Evolutionary conservation across 129 eudicot genomes (phyloP), one percentile per base, ranked within the genome.

Genomic region (Pulicaria dysenterica): DNA sequence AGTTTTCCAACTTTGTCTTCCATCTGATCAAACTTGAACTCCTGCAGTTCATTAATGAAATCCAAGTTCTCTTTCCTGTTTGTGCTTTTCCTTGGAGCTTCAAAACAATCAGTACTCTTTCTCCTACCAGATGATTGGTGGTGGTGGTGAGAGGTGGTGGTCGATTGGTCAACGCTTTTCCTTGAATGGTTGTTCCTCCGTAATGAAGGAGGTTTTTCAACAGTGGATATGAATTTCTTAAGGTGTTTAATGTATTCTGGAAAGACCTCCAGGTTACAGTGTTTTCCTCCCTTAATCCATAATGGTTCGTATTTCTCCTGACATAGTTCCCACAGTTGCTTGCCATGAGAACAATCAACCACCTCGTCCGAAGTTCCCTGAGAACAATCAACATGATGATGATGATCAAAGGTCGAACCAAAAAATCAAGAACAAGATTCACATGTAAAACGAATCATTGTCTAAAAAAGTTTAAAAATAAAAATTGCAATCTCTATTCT

Each of bases 321-420:
- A 74, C 95, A 82, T n/a, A 88, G 78, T 62, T 86, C 88, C 85
- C 86, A 91, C 13, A 91, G 89, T 77, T 84, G 91, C 75, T 80
- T 85, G 34, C 95, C 95, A 9, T 91, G 97, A 43, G 97, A 91
- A 68, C 79, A 84, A 56, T 91, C 88, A 11, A 91, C 97, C 42
- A 91, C 97, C 74, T 88, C 97, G 80, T 91, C 97, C 2, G 88
- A 72, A 72, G 91, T 91, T 57, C 97, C 97, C 97, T 91, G 83
- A 72, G 13, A 37, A 6, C 15, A 43, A 58, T 72, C 4, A 10
- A 57, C 31, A 39, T 8, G 41, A 47, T 4, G 57, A 47, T 4
- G 57, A 59, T 0, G 12, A 73, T 66, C 62, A 17, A 72, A 38
- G 78, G 78, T 73, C 64, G 50, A 74, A 40, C 43, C 55, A 60